Percentiles rank a stretch among this genome's conserved stretches.
Conservation (phyloP, 1,284 basidiomycete genomes). For the Cerioporus squamosus region DNA sequence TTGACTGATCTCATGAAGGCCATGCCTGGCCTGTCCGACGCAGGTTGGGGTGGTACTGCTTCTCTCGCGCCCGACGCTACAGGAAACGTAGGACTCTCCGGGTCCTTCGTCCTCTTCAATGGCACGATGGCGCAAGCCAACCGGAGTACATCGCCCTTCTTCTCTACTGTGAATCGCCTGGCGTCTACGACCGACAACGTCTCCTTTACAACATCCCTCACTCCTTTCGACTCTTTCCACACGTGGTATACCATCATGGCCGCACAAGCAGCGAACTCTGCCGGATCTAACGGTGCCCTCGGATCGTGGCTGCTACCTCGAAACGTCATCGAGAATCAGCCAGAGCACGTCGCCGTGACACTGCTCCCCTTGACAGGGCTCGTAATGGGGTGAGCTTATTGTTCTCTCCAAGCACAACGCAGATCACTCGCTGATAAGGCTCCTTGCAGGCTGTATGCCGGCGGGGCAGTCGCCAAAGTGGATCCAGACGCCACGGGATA, state of each 20-base stretch:
- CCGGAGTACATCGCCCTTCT: conserved; percentile 36
- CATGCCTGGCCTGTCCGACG: conserved; percentile 25
- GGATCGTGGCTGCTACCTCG: conserved; percentile 43
- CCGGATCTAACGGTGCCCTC: conserved; percentile 31
- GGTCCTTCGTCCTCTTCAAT: conserved; percentile 38
- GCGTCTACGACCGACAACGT: conserved; percentile 20
- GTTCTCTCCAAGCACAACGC: neutral
- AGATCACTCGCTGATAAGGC: neutral
- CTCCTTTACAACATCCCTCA: conserved; percentile 9
- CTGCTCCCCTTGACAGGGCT: conserved; percentile 27
- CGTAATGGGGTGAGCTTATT: neutral
- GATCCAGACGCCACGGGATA: conserved; percentile 43
- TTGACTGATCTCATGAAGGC: conserved; percentile 24
- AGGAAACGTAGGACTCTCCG: conserved; percentile 11
- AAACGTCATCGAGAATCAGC: conserved; percentile 34
- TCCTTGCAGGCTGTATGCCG: conserved; percentile 37
- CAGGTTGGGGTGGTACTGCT: conserved; percentile 26
- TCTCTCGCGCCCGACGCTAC: conserved; percentile 8
- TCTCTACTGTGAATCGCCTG: conserved; percentile 31
- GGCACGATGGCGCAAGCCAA: conserved; percentile 37
- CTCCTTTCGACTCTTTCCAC: conserved; percentile 32
- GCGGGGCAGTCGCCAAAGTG: conserved; percentile 42
- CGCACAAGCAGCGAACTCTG: neutral
- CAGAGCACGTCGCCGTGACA: conserved; percentile 34
- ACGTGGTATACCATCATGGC: conserved; percentile 29